Percentiles rank a stretch among this genome's conserved stretches.
These are phyloP conservation scores for Debaryomyces udenii DNA, from an alignment of 1,139 yeast genomes.

Conservation along the genomic window DNA sequence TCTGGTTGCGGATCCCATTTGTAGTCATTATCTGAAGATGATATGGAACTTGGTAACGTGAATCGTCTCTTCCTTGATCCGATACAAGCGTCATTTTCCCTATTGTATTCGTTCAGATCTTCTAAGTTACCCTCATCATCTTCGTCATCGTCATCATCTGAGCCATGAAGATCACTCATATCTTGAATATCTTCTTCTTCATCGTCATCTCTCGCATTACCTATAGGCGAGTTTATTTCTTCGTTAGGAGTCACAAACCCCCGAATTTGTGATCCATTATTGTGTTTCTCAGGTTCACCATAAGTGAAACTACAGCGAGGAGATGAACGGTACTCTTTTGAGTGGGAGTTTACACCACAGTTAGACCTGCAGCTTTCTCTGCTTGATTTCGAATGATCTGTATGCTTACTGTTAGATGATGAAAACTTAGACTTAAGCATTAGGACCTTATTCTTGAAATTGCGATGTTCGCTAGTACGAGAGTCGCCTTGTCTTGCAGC, in stretches of 20 bases:
- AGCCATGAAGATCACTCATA: slow-evolving; percentile 37
- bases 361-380: not conserved
- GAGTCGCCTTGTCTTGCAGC: slow-evolving; percentile 18
- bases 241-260: no score
- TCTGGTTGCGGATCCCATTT: slow-evolving; percentile 54
- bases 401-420: not conserved
- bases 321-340: slow-evolving; percentile 1
- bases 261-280: slow-evolving; percentile 5
- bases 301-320: slow-evolving; percentile 3
- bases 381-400: not conserved
- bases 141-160: slow-evolving; percentile 42
- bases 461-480: slow-evolving; percentile 12
- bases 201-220: slow-evolving; percentile 24
- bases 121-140: slow-evolving; percentile 35
- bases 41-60: slow-evolving; percentile 11
- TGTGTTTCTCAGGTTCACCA: slow-evolving; percentile 12
- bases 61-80: slow-evolving; percentile 14
- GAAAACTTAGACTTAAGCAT: slow-evolving; percentile 24
- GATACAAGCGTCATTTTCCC: slow-evolving; percentile 19
- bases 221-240: no score
- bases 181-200: slow-evolving; percentile 35
- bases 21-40: slow-evolving; percentile 16
- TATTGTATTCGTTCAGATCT: slow-evolving; percentile 21
- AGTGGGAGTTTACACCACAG: not conserved
- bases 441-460: slow-evolving; percentile 24